Conservation (phyloP, 176 grass and related monocot species). For the Lolium multiflorum region DNA sequence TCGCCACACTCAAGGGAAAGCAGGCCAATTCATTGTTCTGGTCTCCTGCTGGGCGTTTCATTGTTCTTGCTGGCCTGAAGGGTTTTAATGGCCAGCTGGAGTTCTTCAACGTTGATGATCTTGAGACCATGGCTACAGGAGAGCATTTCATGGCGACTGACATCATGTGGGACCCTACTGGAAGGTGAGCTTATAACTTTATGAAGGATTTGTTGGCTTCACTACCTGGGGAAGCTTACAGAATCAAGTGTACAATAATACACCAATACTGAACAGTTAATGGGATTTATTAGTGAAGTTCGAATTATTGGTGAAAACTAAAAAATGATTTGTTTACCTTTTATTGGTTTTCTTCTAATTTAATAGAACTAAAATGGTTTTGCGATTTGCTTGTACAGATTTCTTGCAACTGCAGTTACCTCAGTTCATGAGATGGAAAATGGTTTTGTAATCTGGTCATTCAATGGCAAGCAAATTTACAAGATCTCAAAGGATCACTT, state of each 20-base stretch:
- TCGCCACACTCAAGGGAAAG: conserved; percentile 84
- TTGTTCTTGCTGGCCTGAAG: conserved; percentile 90
- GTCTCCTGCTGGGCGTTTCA: conserved; percentile 83
- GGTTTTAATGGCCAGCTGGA: conserved; percentile 95
- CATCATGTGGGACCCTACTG: conserved; percentile 95
- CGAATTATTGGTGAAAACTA: too few species aligned
- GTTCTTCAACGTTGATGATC: conserved; percentile 95
- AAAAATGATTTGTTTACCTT: background rate
- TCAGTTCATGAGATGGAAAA: conserved; percentile 98
- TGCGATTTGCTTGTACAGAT: conserved; percentile 47
- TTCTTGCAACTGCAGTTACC: conserved; percentile 78
- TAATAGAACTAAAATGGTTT: conserved; percentile 14
- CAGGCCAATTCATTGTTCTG: conserved; percentile 91
- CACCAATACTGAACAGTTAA: background rate
- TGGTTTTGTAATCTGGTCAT: conserved; percentile 90
- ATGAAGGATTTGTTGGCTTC: background rate
- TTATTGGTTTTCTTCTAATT: background rate
- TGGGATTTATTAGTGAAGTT: background rate
- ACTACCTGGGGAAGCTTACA: background rate
- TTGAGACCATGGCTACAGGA: conserved; percentile 92
- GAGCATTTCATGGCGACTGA: conserved; percentile 99
- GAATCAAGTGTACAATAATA: conserved; percentile 3
- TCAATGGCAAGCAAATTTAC: conserved; percentile 84
- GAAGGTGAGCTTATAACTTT: conserved; percentile 59
- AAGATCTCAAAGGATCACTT: conserved; percentile 95